Conservation (phyloP, 352 stramenopile species). For the Phytophthora sp. region DNA sequence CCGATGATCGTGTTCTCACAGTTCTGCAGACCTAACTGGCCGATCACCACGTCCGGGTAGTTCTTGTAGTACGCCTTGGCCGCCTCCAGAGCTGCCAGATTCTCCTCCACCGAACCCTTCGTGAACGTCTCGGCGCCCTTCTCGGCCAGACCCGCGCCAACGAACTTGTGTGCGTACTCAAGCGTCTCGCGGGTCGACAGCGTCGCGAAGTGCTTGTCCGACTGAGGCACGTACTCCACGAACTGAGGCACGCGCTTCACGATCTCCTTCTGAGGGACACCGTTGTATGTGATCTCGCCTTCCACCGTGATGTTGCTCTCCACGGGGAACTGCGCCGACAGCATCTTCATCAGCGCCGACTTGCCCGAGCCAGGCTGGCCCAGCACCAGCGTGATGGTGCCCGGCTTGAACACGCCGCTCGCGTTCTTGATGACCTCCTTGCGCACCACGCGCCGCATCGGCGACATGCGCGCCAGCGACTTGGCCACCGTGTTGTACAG, state of each 20-base stretch:
- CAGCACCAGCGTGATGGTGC: constrained; percentile 12
- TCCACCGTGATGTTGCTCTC: constrained; percentile 29
- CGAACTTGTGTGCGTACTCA: constrained; percentile 34
- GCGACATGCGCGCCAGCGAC: constrained; percentile 6
- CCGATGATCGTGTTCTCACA: constrained; percentile 57
- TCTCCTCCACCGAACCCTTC: constrained; percentile 7
- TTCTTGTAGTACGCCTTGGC: constrained; percentile 9
- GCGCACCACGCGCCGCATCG: constrained; percentile 20
- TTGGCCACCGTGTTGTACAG: constrained; percentile 38
- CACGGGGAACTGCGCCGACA: constrained; percentile 21
- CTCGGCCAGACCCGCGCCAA: constrained; percentile 6
- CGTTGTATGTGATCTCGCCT: constrained; percentile 22
- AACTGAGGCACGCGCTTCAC: constrained; percentile 26
- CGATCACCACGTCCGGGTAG: not conserved
- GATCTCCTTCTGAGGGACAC: constrained; percentile 8
- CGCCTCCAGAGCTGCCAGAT: not conserved
- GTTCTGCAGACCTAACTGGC: constrained; percentile 36
- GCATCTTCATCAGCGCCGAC: constrained; percentile 31
- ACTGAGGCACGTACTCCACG: constrained; percentile 31
- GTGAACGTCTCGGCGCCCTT: constrained; percentile 29
- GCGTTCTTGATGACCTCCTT: constrained; percentile 39
- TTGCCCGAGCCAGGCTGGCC: constrained; percentile 5
- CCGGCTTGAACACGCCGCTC: constrained; percentile 22
- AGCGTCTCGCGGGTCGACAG: constrained; percentile 40
- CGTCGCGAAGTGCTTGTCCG: constrained; percentile 36